Evolutionary conservation across 2,329 filamentous ascomycete species (phyloP), one percentile per base, ranked within the genome.

Genomic region (Dactylonectria estremocensis): DNA sequence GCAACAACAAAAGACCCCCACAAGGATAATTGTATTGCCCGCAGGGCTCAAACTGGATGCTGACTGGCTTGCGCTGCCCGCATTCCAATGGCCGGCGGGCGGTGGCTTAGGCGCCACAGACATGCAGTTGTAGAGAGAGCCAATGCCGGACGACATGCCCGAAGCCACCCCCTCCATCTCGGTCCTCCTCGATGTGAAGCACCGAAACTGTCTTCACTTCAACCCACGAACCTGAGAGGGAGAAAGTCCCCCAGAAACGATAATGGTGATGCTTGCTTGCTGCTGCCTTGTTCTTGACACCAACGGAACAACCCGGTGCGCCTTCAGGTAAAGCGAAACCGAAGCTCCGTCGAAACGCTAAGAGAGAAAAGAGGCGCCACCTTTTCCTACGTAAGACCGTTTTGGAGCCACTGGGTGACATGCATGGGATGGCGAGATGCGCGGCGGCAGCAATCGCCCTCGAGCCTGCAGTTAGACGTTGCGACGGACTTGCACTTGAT

Each of bases 91-190:
- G 3, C 24, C 11, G 33, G 40, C 55, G 28, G 59, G 37, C 58
- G 58, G 55, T 60, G 63, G 45, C 64, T 55, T 64, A 58, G 60
- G 60, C 64, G 64, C 64, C 60, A 64, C 64, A 52, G 37, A 18
- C 16, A 43, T 31, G 50, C 33, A 7, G 28, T 14, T 9, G 11
- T 10, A 18, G n/a, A 20, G 31, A 10, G n/a, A 9, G 28, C 24
- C n/a, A n/a, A n/a, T 16, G 28, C 22, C 16, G 6, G 24, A 33
- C n/a, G 49, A 16, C 5, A 22, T 33, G n/a, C 16, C 14, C 14
- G 40, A 18, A 5, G 37, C 14, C 14, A 43, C 40, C 40, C 40
- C 24, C 24, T 28, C 24, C 7, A 3, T 7, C 7, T 28, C 24
- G 24, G 7, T 43, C n/a, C 14, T 40, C 40, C 40, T n/a, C n/a